Conservation (phyloP, 192 early-diverging fungal species). For the Mortierella hygrophila region DNA sequence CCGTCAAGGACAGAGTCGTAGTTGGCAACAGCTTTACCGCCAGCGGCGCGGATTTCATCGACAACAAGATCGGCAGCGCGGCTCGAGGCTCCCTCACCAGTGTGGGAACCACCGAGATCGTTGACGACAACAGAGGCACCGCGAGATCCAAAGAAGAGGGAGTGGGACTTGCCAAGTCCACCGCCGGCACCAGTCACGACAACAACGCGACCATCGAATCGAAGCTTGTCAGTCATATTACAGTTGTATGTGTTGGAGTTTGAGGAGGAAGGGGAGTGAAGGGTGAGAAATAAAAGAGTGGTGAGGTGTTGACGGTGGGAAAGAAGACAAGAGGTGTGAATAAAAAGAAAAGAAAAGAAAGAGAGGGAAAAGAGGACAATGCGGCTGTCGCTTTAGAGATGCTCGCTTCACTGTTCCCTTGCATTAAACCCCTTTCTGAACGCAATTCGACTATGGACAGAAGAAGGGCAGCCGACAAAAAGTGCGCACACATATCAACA, state of each 20-base stretch:
- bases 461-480: not conserved
- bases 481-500: not conserved
- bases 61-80: slow-evolving; percentile 93
- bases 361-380: not conserved
- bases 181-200: slow-evolving; percentile 97
- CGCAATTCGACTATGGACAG: not conserved
- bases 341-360: not conserved
- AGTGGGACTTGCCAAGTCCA: slow-evolving; percentile 91
- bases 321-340: not conserved
- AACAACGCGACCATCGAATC: slow-evolving; percentile 85
- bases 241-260: not conserved
- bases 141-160: slow-evolving; percentile 86
- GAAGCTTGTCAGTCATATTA: slow-evolving; percentile 62
- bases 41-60: slow-evolving; percentile 84
- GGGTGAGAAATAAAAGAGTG: not conserved
- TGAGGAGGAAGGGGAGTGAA: not conserved
- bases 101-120: slow-evolving; percentile 85
- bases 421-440: not conserved
- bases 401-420: not conserved
- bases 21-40: slow-evolving; percentile 92
- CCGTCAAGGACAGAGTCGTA: slow-evolving; percentile 98
- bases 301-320: not conserved
- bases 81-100: slow-evolving; percentile 79
- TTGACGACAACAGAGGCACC: slow-evolving; percentile 96
- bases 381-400: slow-evolving; percentile 3